Percentiles rank a stretch among this genome's conserved stretches.
phyloP scores from a whole-genome alignment of 495 filamentous ascomycete genomes.

The Daldinia grandis region DNA sequence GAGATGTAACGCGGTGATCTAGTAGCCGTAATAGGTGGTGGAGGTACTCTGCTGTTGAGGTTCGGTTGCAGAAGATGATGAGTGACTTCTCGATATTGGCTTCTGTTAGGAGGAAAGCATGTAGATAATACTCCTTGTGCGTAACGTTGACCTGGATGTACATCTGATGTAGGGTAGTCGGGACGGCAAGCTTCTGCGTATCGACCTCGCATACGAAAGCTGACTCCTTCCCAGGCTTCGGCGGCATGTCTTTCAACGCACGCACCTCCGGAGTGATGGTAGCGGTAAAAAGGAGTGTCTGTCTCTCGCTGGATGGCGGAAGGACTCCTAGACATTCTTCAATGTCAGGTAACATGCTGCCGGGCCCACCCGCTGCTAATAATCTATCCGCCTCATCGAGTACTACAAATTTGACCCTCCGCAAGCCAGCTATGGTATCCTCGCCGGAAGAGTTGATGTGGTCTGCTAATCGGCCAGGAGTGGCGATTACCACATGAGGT shows the following conservation, averaged over 20 bases:
- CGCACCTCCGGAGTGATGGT: constrained; percentile 94
- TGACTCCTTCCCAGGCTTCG: constrained; percentile 70
- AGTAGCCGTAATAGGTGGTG: constrained; percentile 85
- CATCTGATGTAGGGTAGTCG: constrained; percentile 79
- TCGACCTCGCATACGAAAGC: constrained; percentile 90
- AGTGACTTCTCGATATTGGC: constrained; percentile 74
- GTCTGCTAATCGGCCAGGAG: constrained; percentile 91
- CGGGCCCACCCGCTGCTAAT: constrained; percentile 70
- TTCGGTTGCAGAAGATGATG: constrained; percentile 96
- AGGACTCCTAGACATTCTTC: constrained; percentile 84
- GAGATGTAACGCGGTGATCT: constrained; percentile 85
- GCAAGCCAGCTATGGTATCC: constrained; percentile 84
- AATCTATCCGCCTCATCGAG: constrained; percentile 97
- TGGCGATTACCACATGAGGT: constrained; percentile 93
- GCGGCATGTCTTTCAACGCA: constrained; percentile 77
- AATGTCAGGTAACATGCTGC: constrained; percentile 92
- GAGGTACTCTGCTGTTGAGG: constrained; percentile 83
- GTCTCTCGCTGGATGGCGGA: constrained; percentile 74
- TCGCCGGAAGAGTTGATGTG: constrained; percentile 89
- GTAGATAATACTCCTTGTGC: constrained; percentile 91
- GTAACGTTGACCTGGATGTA: constrained; percentile 88
- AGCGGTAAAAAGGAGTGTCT: constrained; percentile 86
- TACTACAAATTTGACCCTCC: constrained; percentile 82
- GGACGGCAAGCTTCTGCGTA: constrained; percentile 75
- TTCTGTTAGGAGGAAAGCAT: constrained; percentile 84